Percentiles rank a stretch among this genome's conserved stretches.
These are phyloP conservation scores for Penicillium sp. DNA, from an alignment of 2,329 filamentous ascomycete species.

Conservation along the genomic window DNA sequence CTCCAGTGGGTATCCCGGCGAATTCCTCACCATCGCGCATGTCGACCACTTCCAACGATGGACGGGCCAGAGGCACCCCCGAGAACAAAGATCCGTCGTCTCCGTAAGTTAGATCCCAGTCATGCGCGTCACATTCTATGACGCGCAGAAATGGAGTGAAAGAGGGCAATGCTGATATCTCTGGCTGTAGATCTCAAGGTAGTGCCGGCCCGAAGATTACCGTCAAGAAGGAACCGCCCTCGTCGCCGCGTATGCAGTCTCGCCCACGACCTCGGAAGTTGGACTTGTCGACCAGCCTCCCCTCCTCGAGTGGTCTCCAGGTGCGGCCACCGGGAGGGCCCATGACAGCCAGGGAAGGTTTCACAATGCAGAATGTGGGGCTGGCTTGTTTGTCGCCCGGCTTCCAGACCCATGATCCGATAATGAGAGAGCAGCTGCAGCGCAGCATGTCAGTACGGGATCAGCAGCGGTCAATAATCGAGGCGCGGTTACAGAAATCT, in stretches of 20 bases:
- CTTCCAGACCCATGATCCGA: conserved; percentile 94
- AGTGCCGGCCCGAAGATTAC: conserved; percentile 74
- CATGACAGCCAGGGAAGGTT: conserved; percentile 74
- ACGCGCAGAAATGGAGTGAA: background rate
- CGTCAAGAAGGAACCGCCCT: conserved; percentile 89
- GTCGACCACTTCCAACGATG: conserved; percentile 37
- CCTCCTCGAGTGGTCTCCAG: conserved; percentile 52
- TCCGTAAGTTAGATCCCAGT: conserved; percentile 48
- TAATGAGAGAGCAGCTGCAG: conserved; percentile 93
- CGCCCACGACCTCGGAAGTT: conserved; percentile 49
- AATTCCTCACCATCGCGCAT: conserved; percentile 38
- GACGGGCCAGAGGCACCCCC: conserved; percentile 34
- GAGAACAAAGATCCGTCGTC: conserved; percentile 44
- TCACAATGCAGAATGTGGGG: conserved; percentile 89
- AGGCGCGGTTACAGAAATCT: conserved; percentile 84
- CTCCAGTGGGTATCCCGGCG: conserved; percentile 33
- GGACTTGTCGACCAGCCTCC: conserved; percentile 47
- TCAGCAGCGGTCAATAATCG: conserved; percentile 92
- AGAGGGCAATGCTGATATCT: conserved; percentile 2
- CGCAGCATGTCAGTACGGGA: conserved; percentile 91
- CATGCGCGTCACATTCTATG: no score
- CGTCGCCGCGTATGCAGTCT: conserved; percentile 72
- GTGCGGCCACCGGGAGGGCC: conserved; percentile 68
- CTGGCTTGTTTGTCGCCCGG: conserved; percentile 93
- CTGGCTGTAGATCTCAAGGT: conserved; percentile 33